Evolutionary conservation across 805 yeast species (phyloP).

Genomic region (Hanseniaspora vineae): DNA sequence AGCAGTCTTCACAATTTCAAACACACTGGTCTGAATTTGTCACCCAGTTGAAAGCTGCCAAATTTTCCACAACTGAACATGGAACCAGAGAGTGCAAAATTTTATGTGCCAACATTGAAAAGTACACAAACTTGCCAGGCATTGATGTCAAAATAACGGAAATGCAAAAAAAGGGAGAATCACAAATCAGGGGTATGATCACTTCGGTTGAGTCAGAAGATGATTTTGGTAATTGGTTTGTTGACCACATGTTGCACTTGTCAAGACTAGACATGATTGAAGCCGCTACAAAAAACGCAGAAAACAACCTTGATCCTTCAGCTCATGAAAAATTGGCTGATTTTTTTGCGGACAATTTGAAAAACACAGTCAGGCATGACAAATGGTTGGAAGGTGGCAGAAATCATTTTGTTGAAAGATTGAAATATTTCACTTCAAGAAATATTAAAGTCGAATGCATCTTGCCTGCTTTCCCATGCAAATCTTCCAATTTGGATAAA

Average conservation of each 20-base stretch:
- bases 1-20: constrained; percentile 20
- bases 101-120: neutral
- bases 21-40: constrained; percentile 19
- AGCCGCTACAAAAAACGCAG: constrained; percentile 5
- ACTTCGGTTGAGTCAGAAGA: constrained; percentile 18
- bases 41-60: neutral
- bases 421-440: constrained; percentile 37
- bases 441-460: constrained; percentile 39
- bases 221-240: constrained; percentile 26
- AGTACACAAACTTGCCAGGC: constrained; percentile 11
- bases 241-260: constrained; percentile 24
- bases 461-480: constrained; percentile 54
- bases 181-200: constrained; percentile 28
- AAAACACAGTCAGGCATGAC: constrained; percentile 34
- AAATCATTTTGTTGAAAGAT: constrained; percentile 28
- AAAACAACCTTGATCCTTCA: constrained; percentile 11
- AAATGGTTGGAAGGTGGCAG: constrained; percentile 38
- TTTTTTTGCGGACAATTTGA: constrained; percentile 33
- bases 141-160: constrained; percentile 23
- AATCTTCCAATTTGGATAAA: constrained; percentile 43
- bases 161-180: constrained; percentile 17
- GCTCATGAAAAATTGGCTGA: constrained; percentile 23
- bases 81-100: constrained; percentile 5
- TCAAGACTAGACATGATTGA: constrained; percentile 20
- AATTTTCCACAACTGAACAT: neutral